Conservation (phyloP, 306 rosid genomes). For the Chamaecrista fasciculata region DNA sequence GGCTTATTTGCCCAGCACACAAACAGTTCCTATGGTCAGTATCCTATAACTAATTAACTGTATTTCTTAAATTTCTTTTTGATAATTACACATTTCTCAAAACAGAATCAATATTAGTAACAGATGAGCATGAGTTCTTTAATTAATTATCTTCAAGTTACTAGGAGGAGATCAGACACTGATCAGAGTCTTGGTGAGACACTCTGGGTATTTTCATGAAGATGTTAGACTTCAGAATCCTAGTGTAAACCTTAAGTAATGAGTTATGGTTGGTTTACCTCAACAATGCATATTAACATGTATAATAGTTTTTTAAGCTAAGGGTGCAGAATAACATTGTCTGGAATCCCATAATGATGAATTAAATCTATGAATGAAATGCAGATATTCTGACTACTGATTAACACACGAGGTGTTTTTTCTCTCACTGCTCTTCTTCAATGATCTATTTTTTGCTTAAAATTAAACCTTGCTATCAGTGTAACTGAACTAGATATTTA, state of each 20-base stretch:
- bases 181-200: slow-evolving; percentile 73
- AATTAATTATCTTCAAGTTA: slow-evolving; percentile 63
- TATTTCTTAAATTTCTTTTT: neutral
- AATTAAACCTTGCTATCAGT: slow-evolving; percentile 22
- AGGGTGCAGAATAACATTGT: neutral
- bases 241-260: neutral
- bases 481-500: slow-evolving; percentile 7
- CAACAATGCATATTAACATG: slow-evolving; percentile 17
- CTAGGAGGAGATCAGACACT: slow-evolving; percentile 93
- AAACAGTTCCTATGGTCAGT: slow-evolving; percentile 79
- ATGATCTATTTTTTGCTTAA: slow-evolving; percentile 7
- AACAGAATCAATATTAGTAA: slow-evolving; percentile 6
- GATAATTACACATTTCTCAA: neutral
- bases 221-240: slow-evolving; percentile 87
- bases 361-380: neutral
- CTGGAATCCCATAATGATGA: neutral
- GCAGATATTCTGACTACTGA: slow-evolving; percentile 17
- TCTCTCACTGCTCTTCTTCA: slow-evolving; percentile 8
- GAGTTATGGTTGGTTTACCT: slow-evolving; percentile 17
- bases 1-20: slow-evolving; percentile 95
- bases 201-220: slow-evolving; percentile 87
- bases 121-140: slow-evolving; percentile 38
- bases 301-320: slow-evolving; percentile 12
- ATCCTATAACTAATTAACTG: slow-evolving; percentile 62
- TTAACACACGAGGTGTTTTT: slow-evolving; percentile 1